Conservation (phyloP, 2,329 filamentous ascomycete genomes). For the Rugonectria rugulosa region DNA sequence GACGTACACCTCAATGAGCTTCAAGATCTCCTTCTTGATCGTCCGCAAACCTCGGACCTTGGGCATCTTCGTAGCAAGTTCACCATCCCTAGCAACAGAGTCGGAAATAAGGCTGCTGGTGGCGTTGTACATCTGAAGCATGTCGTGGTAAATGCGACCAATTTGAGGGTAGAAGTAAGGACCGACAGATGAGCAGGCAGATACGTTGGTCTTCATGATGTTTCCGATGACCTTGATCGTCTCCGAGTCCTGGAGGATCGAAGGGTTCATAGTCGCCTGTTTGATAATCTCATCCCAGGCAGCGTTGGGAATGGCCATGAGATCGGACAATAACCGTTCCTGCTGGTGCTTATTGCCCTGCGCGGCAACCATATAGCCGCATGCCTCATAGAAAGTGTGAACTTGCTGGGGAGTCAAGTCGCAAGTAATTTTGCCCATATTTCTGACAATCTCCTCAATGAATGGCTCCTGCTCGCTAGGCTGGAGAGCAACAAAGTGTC, state of each 20-base stretch:
- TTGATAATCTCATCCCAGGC: conserved; percentile 97
- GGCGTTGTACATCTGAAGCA: conserved; percentile 98
- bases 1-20: conserved; percentile 97
- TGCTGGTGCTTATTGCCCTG: conserved; percentile 96
- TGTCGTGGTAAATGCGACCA: conserved; percentile 95
- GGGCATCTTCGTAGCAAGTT: conserved; percentile 96
- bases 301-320: conserved; percentile 92
- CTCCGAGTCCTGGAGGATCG: conserved; percentile 87
- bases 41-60: conserved; percentile 94
- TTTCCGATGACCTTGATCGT: conserved; percentile 99
- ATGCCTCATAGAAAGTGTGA: conserved; percentile 98
- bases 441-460: conserved; percentile 97
- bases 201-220: conserved; percentile 99
- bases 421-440: conserved; percentile 93
- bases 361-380: conserved; percentile 98
- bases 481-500: conserved; percentile 96
- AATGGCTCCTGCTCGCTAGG: conserved; percentile 95
- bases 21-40: conserved; percentile 99
- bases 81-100: conserved; percentile 84
- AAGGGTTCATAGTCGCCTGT: conserved; percentile 83
- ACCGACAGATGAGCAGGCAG: conserved; percentile 96
- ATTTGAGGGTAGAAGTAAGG: conserved; percentile 99
- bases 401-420: conserved; percentile 97
- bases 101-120: conserved; percentile 97
- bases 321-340: conserved; percentile 86